These are phyloP conservation scores for Penicillium sclerotigenum DNA, from an alignment of 2,329 filamentous ascomycete species.

Conservation along the genomic window DNA sequence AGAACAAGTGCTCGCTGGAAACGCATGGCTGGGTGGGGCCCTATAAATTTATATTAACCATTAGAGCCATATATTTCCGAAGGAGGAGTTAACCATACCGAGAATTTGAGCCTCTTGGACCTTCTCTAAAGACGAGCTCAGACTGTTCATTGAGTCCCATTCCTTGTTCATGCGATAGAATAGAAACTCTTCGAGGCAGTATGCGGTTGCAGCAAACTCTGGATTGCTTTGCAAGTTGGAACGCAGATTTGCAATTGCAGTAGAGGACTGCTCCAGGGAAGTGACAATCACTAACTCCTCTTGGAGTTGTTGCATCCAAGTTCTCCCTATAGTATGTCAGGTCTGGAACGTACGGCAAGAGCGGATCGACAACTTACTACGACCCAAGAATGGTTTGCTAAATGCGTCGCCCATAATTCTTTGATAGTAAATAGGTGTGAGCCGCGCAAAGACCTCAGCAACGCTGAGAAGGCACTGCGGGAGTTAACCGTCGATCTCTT, in stretches of 20 bases:
- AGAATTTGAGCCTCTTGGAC: constrained; percentile 10
- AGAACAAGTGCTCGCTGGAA: constrained; percentile 1
- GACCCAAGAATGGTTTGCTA: not conserved
- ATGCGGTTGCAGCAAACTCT: not conserved
- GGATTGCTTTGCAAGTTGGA: not conserved
- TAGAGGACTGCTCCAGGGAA: constrained; percentile 5
- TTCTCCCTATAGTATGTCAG: constrained; percentile 3
- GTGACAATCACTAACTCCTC: constrained; percentile 5
- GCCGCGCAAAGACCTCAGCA: constrained; percentile 4
- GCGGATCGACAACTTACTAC: not conserved
- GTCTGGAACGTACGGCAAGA: not conserved
- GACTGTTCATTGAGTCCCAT: not conserved
- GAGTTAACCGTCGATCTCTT: not conserved
- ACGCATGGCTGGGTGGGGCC: not conserved
- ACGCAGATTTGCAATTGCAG: not conserved
- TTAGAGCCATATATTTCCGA: not conserved
- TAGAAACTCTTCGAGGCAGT: constrained; percentile 3
- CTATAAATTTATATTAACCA: not conserved
- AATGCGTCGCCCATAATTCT: not conserved
- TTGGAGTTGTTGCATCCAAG: constrained; percentile 3
- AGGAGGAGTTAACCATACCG: not conserved
- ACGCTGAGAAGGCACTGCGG: not conserved
- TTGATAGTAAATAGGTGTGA: constrained; percentile 3
- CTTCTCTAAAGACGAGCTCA: constrained; percentile 7
- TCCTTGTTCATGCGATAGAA: constrained; percentile 5